Conservation (phyloP, 768 basidiomycete species). For the Agrocybe pediades region DNA sequence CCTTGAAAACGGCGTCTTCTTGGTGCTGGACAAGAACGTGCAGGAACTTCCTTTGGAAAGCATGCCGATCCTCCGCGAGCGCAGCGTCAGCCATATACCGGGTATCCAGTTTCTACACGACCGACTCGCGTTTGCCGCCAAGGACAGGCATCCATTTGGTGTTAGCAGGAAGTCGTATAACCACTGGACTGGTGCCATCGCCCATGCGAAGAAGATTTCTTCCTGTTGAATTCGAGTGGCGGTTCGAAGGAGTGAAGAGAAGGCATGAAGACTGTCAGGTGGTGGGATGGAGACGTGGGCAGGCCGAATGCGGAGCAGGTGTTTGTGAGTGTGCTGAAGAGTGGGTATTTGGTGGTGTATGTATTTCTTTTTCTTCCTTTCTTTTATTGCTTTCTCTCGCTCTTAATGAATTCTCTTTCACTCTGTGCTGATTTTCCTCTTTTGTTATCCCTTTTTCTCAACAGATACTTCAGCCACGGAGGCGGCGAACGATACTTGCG, state of each 20-base stretch:
- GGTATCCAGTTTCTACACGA: constrained; percentile 88
- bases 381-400: too few species aligned
- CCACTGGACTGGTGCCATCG: constrained; percentile 45
- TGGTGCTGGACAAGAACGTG: constrained; percentile 87
- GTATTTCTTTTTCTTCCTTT: too few species aligned
- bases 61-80: constrained; percentile 79
- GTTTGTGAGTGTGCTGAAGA: constrained; percentile 67
- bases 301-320: constrained; percentile 82
- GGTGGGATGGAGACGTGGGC: constrained; percentile 87
- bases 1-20: constrained; percentile 75
- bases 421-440: not conserved
- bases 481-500: constrained; percentile 94
- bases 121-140: constrained; percentile 66
- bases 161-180: constrained; percentile 15
- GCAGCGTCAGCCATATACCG: constrained; percentile 92
- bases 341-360: constrained; percentile 88
- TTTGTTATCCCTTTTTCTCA: constrained; percentile 2
- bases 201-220: constrained; percentile 76
- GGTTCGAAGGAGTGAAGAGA: constrained; percentile 82
- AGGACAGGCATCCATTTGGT: constrained; percentile 39
- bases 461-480: constrained; percentile 95
- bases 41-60: constrained; percentile 96
- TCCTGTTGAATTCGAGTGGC: constrained; percentile 89
- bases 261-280: constrained; percentile 67
- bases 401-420: not conserved